Evolutionary conservation across 176 grass and related monocot species (phyloP).

Genomic region (Eragrostis nindensis): DNA sequence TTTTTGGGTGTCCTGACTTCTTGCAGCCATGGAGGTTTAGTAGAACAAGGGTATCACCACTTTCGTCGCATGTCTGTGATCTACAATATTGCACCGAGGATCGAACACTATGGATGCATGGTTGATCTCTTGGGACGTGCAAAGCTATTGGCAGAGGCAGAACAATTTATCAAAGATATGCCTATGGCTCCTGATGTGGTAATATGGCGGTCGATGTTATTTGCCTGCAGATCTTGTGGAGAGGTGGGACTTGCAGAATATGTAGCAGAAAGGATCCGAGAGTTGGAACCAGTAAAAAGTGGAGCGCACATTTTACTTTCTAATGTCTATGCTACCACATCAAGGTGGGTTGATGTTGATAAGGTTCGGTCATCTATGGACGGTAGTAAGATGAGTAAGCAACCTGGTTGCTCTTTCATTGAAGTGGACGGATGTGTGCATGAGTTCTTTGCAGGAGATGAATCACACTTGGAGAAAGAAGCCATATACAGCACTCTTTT

Average conservation of each 20-base stretch:
- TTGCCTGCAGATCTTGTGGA: slow-evolving; percentile 69
- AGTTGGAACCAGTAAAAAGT: slow-evolving; percentile 60
- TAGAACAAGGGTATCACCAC: slow-evolving; percentile 78
- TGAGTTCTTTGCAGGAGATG: slow-evolving; percentile 73
- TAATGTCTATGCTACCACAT: slow-evolving; percentile 83
- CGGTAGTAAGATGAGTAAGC: slow-evolving; percentile 55
- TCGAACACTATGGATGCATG: slow-evolving; percentile 87
- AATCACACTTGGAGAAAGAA: slow-evolving; percentile 60
- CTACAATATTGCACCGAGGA: slow-evolving; percentile 68
- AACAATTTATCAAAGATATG: slow-evolving; percentile 78
- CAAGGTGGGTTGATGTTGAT: slow-evolving; percentile 77
- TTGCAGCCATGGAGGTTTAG: slow-evolving; percentile 90
- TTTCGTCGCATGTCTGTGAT: slow-evolving; percentile 68
- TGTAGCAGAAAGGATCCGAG: slow-evolving; percentile 63
- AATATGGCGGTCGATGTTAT: slow-evolving; percentile 84
- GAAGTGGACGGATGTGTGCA: slow-evolving; percentile 80
- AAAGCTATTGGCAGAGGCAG: slow-evolving; percentile 66
- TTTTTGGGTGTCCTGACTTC: slow-evolving; percentile 79
- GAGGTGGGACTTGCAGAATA: slow-evolving; percentile 72
- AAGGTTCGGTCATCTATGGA: slow-evolving; percentile 60
- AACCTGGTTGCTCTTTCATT: slow-evolving; percentile 86
- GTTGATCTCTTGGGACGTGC: slow-evolving; percentile 87
- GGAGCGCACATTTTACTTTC: slow-evolving; percentile 80
- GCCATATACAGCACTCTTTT: slow-evolving; percentile 66
- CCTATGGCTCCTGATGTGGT: slow-evolving; percentile 68